Percentiles rank a stretch among this genome's conserved stretches.
phyloP scores from a whole-genome alignment of 2,329 filamentous ascomycete species.

The Calonectria honghensis region DNA sequence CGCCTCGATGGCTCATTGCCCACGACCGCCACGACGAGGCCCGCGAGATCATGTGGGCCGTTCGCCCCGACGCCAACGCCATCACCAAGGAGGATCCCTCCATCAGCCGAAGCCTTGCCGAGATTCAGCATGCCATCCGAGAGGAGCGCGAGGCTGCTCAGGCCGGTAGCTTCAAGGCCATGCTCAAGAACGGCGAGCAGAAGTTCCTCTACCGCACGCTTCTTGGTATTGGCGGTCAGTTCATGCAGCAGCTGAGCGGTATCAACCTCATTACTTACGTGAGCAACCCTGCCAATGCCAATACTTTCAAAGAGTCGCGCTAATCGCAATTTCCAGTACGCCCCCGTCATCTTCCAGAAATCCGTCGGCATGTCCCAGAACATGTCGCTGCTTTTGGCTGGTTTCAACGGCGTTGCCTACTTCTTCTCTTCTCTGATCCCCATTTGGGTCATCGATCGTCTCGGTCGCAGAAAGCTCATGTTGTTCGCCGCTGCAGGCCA shows the following conservation, averaged over 20 bases:
- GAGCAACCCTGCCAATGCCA: constrained; percentile 10
- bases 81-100: constrained; percentile 53
- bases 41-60: constrained; percentile 58
- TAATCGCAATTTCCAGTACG: constrained; percentile 54
- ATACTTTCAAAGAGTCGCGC: background rate
- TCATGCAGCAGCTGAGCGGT: constrained; percentile 64
- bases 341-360: constrained; percentile 66
- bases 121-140: constrained; percentile 63
- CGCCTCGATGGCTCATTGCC: constrained; percentile 63
- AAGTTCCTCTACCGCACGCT: constrained; percentile 63
- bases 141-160: constrained; percentile 63
- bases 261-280: constrained; percentile 61
- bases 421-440: constrained; percentile 58
- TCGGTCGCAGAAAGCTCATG: constrained; percentile 76
- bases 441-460: constrained; percentile 61
- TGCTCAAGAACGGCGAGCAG: constrained; percentile 65
- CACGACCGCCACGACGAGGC: constrained; percentile 66
- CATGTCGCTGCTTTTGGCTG: constrained; percentile 70
- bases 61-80: constrained; percentile 54
- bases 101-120: constrained; percentile 55
- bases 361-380: constrained; percentile 65
- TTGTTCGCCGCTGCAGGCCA: constrained; percentile 66
- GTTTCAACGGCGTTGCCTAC: constrained; percentile 68
- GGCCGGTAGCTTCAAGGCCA: constrained; percentile 57
- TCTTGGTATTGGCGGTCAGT: constrained; percentile 65